phyloP scores from a whole-genome alignment of 345 rosid species.

The Geranium rotundifolium region DNA sequence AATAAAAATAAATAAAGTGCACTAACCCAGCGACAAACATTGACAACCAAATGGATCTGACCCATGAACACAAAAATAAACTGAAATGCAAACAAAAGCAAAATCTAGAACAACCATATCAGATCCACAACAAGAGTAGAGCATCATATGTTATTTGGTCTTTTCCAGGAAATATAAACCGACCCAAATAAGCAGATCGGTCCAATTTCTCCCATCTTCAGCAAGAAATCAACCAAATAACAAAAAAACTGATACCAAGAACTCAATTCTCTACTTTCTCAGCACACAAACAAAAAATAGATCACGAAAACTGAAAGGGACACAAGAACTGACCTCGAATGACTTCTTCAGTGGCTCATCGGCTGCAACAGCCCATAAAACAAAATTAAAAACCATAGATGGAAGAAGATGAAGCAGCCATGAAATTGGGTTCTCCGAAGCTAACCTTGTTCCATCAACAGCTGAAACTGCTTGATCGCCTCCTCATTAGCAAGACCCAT shows the following conservation, averaged over 20 bases:
- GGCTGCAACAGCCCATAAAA: background rate
- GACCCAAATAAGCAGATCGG: background rate
- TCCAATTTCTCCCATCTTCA: background rate
- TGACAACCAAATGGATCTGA: background rate
- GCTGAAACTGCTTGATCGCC: slow-evolving; percentile 56
- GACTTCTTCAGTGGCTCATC: slow-evolving; percentile 31
- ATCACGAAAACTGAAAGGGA: slow-evolving; percentile 12
- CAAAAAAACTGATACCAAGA: background rate
- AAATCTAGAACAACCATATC: background rate
- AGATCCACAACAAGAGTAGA: background rate
- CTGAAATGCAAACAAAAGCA: background rate
- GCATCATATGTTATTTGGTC: no score
- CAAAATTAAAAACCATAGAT: slow-evolving; percentile 12
- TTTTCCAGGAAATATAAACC: no score
- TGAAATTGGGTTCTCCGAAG: slow-evolving; percentile 7
- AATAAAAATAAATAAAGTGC: background rate
- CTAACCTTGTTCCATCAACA: slow-evolving; percentile 67
- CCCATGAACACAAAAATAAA: background rate
- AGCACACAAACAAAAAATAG: slow-evolving; percentile 11
- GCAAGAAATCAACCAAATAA: background rate
- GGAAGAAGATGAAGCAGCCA: slow-evolving; percentile 9
- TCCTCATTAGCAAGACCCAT: slow-evolving; percentile 56
- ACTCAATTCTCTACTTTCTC: background rate
- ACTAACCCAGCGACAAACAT: background rate
- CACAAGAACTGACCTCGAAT: slow-evolving; percentile 51